Evolutionary conservation across 2,329 filamentous ascomycete genomes (phyloP), one percentile per base, ranked within the genome.

Genomic region (Lecanicillium sp.): DNA sequence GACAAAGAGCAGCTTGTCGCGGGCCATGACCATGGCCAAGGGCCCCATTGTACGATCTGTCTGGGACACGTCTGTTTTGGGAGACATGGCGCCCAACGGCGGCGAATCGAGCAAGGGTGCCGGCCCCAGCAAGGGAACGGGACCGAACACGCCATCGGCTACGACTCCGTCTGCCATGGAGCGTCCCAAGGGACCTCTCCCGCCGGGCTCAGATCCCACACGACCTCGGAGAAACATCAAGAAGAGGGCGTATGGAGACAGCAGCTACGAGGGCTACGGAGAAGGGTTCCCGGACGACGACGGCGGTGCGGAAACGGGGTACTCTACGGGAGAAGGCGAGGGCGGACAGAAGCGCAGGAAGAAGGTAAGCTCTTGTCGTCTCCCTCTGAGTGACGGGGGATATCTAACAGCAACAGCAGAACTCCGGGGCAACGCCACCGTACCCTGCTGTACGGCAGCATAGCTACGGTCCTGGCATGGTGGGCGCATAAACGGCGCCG

Each of bases 241-340:
- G 70, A 90, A 90, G 72, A 77, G 87, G 40, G 79, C 82, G 53
- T 90, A 90, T 60, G 81, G 83, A 32, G 86, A 90, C 54, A 78
- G 74, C 56, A 87, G 83, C 58, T 90, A 79, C 59, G 81, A 86
- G 58, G 86, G 86, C 35, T 90, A 90, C 58, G 78, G 79, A 37
- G 84, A 89, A 55, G 82, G 83, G 27, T 88, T 75, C 55, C 75
- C 75, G 9, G 85, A 89, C 53, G 84, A 87, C 54, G 84, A 85
- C 52, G 64, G 62, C 8, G 79, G 74, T 37, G 60, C 63, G 48
- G 81, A 77, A 11, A 71, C 69, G 14, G 80, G 78, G n/a, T 84
- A 88, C 59, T 87, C 83, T 19, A 87, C 84, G 19, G 84, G 81
- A 50, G 85, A 86, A 55, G 81, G 81, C 56, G 84, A 86, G 56